phyloP scores from a whole-genome alignment of 208 protist species.

The Crithidia sp. region DNA sequence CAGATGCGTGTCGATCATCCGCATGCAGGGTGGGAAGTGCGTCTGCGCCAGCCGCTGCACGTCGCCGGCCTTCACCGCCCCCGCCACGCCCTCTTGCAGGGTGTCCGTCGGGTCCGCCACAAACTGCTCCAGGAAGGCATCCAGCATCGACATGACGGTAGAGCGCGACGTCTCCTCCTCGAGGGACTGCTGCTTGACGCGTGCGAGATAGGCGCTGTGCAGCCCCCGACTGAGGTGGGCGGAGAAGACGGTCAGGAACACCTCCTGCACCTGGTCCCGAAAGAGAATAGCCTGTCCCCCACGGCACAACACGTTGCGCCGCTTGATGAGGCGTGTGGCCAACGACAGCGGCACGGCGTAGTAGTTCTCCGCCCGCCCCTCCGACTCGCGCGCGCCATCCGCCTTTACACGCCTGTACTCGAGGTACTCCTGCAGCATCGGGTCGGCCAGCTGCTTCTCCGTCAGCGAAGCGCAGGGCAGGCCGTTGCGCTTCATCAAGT shows the following conservation, averaged over 20 bases:
- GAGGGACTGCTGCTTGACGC: conserved; percentile 65
- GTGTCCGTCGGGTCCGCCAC: conserved; percentile 64
- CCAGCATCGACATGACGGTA: conserved; percentile 85
- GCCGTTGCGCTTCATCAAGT: conserved; percentile 75
- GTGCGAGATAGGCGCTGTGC: conserved; percentile 75
- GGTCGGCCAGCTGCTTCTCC: conserved; percentile 45
- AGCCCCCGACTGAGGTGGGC: conserved; percentile 69
- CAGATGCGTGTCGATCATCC: conserved; percentile 82
- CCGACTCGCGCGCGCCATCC: conserved; percentile 36
- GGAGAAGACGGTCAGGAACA: conserved; percentile 83
- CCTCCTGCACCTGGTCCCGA: conserved; percentile 82
- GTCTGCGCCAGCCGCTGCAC: conserved; percentile 78
- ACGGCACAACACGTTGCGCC: conserved; percentile 71
- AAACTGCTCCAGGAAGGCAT: conserved; percentile 86
- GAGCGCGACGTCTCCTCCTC: conserved; percentile 61
- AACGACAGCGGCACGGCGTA: conserved; percentile 74
- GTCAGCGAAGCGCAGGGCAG: conserved; percentile 73
- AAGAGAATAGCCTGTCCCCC: conserved; percentile 77
- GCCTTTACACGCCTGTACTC: conserved; percentile 48
- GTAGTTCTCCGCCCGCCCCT: conserved; percentile 63
- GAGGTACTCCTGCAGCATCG: conserved; percentile 67
- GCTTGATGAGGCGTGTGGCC: conserved; percentile 81
- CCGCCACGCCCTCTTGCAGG: conserved; percentile 59
- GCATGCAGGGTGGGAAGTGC: conserved; percentile 94
- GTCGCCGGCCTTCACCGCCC: conserved; percentile 70